Evolutionary conservation across 73 alveolate species (phyloP), one percentile per base, ranked within the genome.

Genomic region (Paramecium biaurelia): DNA sequence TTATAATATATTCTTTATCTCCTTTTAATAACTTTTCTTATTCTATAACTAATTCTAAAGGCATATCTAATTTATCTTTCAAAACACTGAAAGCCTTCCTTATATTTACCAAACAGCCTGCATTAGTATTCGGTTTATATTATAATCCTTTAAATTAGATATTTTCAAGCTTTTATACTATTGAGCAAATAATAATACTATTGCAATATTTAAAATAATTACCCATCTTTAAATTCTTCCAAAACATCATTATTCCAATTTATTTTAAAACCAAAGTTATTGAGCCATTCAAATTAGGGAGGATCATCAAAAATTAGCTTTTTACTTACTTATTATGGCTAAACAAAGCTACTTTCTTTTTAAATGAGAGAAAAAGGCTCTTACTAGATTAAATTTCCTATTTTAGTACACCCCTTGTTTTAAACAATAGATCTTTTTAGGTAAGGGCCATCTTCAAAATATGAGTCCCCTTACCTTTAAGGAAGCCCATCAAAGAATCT

Each of bases 31-130:
- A 10, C 23, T 79, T 79, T 12, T 79, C 90, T 26, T 79, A 79
- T 24, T 43, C 90, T 45, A 79, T 42, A 18, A 79, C 90, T 1
- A 79, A 18, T 37, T 79, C 90, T 14, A 79, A 42, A 23, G 90
- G 90, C 90, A 79, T 79, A 70, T 89, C 94, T 26, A 82, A 45
- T 72, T 89, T 89, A 18, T 89, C 87, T 89, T 89, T 38, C 56
- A 89, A 70, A 41, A 89, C 76, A 70, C 49, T 70, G 63, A 89
- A 89, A 14, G 84, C 94, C 26, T 89, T 89, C 45, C 92, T 89
- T 7, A 89, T 72, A 89, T 89, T 89, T 0, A 37, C 90, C 56
- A 89, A 70, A 72, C 94, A 89, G n/a, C 85, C 87, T 41, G 94
- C 94, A 38, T 57, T 70, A 14, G 94, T 89, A 20, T 70, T 43